A percentile compares a stretch with the other conserved stretches of the same genome.
These are phyloP conservation scores for Aspergillus japonicus DNA, from an alignment of 2,329 filamentous ascomycete species.

Conservation along the genomic window DNA sequence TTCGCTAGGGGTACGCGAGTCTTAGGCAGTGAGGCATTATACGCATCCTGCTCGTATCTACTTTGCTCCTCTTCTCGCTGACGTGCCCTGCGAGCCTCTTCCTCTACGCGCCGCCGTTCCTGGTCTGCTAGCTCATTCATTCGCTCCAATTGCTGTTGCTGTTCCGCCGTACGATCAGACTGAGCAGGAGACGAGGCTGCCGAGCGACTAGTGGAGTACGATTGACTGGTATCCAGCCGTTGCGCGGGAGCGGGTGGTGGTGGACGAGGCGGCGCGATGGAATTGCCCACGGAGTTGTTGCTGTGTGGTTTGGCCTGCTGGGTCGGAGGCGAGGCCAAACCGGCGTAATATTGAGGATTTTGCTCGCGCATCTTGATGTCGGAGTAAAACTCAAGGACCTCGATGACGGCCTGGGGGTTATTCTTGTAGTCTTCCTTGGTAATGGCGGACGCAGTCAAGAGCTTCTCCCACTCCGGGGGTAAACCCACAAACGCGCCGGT, in stretches of 20 bases:
- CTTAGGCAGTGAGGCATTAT: conserved; percentile 86
- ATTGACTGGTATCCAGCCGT: conserved; percentile 47
- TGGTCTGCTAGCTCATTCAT: conserved; percentile 59
- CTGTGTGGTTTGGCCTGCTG: conserved; percentile 45
- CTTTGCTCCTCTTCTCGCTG: conserved; percentile 58
- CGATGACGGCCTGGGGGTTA: conserved; percentile 77
- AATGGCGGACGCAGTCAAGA: conserved; percentile 92
- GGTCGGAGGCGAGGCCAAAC: conserved; percentile 64
- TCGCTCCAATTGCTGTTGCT: conserved; percentile 42
- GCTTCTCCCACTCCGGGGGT: conserved; percentile 94
- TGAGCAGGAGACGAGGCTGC: conserved; percentile 34
- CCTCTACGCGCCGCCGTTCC: conserved; percentile 51
- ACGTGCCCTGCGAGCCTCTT: conserved; percentile 52
- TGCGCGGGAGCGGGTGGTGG: conserved; percentile 54
- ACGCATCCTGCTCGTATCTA: conserved; percentile 76
- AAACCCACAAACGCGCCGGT: conserved; percentile 93
- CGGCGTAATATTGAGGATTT: conserved; percentile 59
- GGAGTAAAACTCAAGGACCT: conserved; percentile 68
- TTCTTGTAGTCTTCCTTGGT: conserved; percentile 98
- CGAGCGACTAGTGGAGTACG: conserved; percentile 32
- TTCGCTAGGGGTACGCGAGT: conserved; percentile 77
- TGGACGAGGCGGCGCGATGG: conserved; percentile 68
- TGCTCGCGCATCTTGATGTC: conserved; percentile 66
- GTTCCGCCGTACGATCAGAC: conserved; percentile 44
- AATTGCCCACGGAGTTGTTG: conserved; percentile 54